Evolutionary conservation across 805 yeast genomes (phyloP).

Genomic region (Saturnispora halmiae): DNA sequence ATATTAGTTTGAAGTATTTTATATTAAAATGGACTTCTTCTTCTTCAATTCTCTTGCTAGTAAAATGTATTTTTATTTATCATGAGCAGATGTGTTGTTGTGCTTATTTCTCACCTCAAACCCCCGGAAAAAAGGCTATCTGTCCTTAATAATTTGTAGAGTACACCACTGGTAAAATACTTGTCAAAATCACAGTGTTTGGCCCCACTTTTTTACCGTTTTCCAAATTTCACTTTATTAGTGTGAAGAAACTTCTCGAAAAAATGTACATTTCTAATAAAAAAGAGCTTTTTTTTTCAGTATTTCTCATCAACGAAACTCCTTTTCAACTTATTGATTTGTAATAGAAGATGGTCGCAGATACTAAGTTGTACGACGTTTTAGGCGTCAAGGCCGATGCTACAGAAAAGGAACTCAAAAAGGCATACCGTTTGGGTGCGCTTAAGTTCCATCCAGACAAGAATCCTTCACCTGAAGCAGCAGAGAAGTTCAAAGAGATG

Average conservation of each 20-base stretch:
- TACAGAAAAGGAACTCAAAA: constrained; percentile 61
- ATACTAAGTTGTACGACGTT: constrained; percentile 66
- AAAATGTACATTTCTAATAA: neutral
- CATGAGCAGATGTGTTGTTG: no score
- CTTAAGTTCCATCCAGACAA: constrained; percentile 79
- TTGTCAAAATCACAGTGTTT: no score
- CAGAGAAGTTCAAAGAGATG: constrained; percentile 89
- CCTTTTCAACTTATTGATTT: neutral
- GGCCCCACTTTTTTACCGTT: no score
- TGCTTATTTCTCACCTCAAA: no score
- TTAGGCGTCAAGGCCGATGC: constrained; percentile 68
- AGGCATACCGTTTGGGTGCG: constrained; percentile 76
- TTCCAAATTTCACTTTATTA: neutral
- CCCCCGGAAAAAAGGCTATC: no score
- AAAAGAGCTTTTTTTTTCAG: neutral
- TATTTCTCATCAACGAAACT: neutral
- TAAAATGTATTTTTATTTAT: no score
- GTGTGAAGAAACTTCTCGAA: neutral
- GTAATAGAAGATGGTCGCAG: constrained; percentile 55
- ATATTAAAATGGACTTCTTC: no score
- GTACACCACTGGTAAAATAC: no score
- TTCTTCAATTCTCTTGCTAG: no score
- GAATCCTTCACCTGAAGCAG: constrained; percentile 80
- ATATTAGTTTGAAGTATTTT: no score
- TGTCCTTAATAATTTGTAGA: no score